phyloP scores from a whole-genome alignment of 2,329 filamentous ascomycete genomes.

The Neofusicoccum sp. region DNA sequence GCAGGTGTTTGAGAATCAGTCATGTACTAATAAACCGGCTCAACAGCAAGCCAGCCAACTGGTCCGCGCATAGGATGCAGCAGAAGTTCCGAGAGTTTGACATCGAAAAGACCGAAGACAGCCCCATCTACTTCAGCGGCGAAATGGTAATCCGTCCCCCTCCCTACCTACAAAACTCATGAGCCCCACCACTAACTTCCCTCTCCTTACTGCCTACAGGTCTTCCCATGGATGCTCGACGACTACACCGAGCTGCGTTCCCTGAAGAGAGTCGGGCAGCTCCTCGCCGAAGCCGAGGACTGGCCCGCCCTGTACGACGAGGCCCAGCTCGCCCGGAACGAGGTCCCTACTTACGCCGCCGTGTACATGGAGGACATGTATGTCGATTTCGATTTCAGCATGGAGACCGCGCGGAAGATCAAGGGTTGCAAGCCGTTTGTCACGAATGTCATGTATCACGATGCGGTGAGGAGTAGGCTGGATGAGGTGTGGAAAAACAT shows the following conservation, averaged over 20 bases:
- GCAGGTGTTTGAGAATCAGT: slow-evolving; percentile 25
- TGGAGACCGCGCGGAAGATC: slow-evolving; percentile 73
- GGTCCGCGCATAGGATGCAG: slow-evolving; percentile 72
- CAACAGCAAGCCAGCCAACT: slow-evolving; percentile 47
- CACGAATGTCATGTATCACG: slow-evolving; percentile 87
- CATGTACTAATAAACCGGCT: neutral
- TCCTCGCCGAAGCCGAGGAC: slow-evolving; percentile 66
- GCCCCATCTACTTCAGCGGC: slow-evolving; percentile 77
- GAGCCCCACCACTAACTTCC: slow-evolving; percentile 35
- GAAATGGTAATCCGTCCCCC: slow-evolving; percentile 66
- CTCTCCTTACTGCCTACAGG: slow-evolving; percentile 38
- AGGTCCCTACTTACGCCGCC: slow-evolving; percentile 83
- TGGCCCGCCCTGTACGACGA: slow-evolving; percentile 81
- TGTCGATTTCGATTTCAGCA: slow-evolving; percentile 75
- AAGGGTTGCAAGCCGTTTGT: slow-evolving; percentile 78
- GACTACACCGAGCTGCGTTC: slow-evolving; percentile 75
- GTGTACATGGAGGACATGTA: slow-evolving; percentile 91
- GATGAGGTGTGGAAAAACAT: slow-evolving; percentile 77
- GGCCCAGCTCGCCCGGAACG: slow-evolving; percentile 71
- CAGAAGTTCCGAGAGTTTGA: slow-evolving; percentile 52
- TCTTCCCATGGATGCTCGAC: slow-evolving; percentile 79
- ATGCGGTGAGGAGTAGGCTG: slow-evolving; percentile 72
- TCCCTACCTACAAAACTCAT: neutral
- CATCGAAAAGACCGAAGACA: slow-evolving; percentile 43
- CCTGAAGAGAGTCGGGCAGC: slow-evolving; percentile 68